Evolutionary conservation across 1,139 yeast genomes (phyloP), one percentile per base, ranked within the genome.

Genomic region (Pichia sp.): DNA sequence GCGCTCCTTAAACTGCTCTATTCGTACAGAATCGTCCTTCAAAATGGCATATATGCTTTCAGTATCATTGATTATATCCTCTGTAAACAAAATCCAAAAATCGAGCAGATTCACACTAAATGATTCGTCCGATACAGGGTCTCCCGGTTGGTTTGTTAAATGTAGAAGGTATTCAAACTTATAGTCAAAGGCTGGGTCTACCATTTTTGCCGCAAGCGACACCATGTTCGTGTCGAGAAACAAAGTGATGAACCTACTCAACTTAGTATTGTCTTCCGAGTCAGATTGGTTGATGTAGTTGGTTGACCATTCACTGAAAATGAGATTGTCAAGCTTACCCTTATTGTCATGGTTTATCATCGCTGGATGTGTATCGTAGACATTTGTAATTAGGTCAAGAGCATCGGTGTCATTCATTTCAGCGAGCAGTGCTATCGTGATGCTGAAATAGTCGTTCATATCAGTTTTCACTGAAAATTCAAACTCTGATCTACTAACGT

Each of bases 41-140:
- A 70, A 47, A 3, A 63, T 32, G 13, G 53, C 52, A 33, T 56
- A 48, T n/a, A 72, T 50, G 1, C 62, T 46, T 15, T 64, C 80
- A n/a, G 59, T 67, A 38, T 74, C 80, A 46, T 73, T 80, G 15
- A 69, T 60, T 40, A 71, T 73, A 2, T 73, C 67, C 43, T 83
- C 93, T 9, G 80, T 75, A 36, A 82, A 65, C 39, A 77, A 80
- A 37, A 74, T 72, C 97, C 97, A 91, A 52, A 87, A 85, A 36
- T 77, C 77, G 5, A 84, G 64, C 47, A 86, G 65, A 38, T 77
- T 79, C 30, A 69, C 74, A 13, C 94, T 80, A 11, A 83, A 62
- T 13, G 60, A 60, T 53, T 88, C 96, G 20, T 85, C 88, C 0
- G 66, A 59, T 1, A 80, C 66, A 0, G 94, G 83, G 5, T 60